phyloP scores from a whole-genome alignment of 768 basidiomycete genomes.

The Mycena vitilis region DNA sequence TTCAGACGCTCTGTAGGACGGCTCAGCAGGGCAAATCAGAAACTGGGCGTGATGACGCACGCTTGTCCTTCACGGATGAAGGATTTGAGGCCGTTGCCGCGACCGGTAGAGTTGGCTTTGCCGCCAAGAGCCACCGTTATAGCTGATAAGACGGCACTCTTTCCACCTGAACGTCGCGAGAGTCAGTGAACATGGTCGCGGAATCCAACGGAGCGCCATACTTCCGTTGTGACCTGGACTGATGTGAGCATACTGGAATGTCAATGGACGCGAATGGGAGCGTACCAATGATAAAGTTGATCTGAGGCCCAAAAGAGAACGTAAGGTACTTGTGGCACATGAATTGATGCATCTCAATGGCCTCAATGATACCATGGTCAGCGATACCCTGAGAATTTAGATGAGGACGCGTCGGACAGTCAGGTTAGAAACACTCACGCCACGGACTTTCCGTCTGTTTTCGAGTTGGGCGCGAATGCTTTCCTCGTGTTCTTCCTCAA shows the following conservation, averaged over 20 bases:
- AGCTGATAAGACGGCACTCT: constrained; percentile 93
- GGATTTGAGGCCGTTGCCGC: constrained; percentile 85
- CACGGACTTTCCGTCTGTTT: constrained; percentile 56
- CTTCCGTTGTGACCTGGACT: constrained; percentile 38
- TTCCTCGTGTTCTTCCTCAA: constrained; percentile 72
- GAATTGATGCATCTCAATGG: constrained; percentile 90
- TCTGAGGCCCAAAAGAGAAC: constrained; percentile 90
- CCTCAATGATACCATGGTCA: constrained; percentile 89
- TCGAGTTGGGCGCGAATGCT: constrained; percentile 67
- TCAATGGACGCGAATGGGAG: constrained; percentile 3
- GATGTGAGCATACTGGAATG: constrained; percentile 18
- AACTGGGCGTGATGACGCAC: constrained; percentile 56
- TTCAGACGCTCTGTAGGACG: constrained; percentile 65
- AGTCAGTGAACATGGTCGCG: not conserved
- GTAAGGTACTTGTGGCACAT: constrained; percentile 93
- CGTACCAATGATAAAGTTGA: constrained; percentile 96
- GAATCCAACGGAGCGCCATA: constrained; percentile 9
- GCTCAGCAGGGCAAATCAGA: not conserved
- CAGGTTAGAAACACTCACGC: constrained; percentile 50
- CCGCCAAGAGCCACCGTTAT: constrained; percentile 95
- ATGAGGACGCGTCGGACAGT: not conserved
- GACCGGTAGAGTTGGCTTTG: constrained; percentile 91
- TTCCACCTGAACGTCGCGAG: constrained; percentile 72
- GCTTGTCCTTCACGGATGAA: constrained; percentile 87
- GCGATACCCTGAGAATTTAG: constrained; percentile 71